Percentiles rank a stretch among this genome's conserved stretches.
These are phyloP conservation scores for Spinacia oleracea DNA, from an alignment of 179 eudicot species.

Conservation along the genomic window DNA sequence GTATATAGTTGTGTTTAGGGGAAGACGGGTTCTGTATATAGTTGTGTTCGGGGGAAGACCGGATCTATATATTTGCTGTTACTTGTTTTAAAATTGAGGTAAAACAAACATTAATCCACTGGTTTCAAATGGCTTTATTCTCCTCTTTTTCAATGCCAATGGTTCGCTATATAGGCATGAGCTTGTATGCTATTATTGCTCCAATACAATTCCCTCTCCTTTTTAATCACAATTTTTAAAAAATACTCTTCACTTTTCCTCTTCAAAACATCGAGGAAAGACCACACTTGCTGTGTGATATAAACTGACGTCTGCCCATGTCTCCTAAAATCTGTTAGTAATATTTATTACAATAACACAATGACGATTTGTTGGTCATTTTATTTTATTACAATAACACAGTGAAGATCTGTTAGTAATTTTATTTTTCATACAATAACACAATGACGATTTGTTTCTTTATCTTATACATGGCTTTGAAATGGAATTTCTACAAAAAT, in stretches of 20 bases:
- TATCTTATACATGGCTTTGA: not conserved
- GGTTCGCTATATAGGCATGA: not conserved
- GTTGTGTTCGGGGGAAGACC: too few relatives aligned
- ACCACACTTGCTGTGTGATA: constrained; percentile 4
- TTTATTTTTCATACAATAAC: too few relatives aligned
- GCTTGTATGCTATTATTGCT: not conserved
- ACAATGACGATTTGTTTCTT: not conserved
- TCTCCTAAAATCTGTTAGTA: not conserved
- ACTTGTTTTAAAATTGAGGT: not conserved
- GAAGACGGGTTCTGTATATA: too few relatives aligned
- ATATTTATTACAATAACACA: not conserved
- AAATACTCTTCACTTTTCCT: not conserved
- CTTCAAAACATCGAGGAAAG: too few relatives aligned
- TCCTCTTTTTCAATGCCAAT: not conserved
- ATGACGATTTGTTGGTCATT: not conserved
- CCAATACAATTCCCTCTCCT: not conserved
- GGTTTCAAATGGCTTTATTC: not conserved
- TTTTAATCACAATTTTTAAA: not conserved
- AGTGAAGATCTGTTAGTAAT: not conserved
- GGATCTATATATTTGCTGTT: too few relatives aligned
- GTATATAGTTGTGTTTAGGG: too few relatives aligned
- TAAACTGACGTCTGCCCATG: not conserved
- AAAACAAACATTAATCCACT: not conserved
- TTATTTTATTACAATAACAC: not conserved
- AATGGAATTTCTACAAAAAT: not conserved